phyloP scores from a whole-genome alignment of 2,329 filamentous ascomycete genomes.

The Fonsecaea monophora region DNA sequence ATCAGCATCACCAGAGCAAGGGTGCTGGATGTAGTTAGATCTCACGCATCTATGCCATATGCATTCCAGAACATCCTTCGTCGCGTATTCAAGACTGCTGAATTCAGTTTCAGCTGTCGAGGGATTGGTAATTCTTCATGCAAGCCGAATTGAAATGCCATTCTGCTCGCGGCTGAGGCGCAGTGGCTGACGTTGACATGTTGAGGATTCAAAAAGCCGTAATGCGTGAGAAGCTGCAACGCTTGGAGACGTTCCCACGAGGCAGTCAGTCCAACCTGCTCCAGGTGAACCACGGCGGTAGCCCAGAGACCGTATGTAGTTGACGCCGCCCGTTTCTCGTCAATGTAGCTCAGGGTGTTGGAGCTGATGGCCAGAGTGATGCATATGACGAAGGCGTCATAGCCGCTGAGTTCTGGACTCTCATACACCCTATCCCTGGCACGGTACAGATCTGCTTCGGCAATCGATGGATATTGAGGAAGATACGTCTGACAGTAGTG shows the following conservation, averaged over 20 bases:
- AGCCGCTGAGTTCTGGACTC: slow-evolving; percentile 4
- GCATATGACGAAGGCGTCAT: slow-evolving; percentile 23
- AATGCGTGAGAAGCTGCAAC: slow-evolving; percentile 29
- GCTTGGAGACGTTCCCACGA: slow-evolving; percentile 24
- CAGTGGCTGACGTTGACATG: slow-evolving; percentile 22
- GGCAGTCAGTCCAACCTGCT: slow-evolving; percentile 9
- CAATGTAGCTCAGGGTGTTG: slow-evolving; percentile 21
- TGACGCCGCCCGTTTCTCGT: slow-evolving; percentile 26
- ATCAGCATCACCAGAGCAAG: slow-evolving; percentile 1
- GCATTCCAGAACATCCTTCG: slow-evolving; percentile 29
- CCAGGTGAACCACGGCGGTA: slow-evolving; percentile 18
- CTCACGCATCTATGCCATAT: slow-evolving; percentile 25
- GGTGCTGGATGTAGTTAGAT: too few relatives aligned
- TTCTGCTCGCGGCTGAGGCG: slow-evolving; percentile 22
- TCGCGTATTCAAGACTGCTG: slow-evolving; percentile 12
- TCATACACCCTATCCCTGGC: slow-evolving; percentile 24
- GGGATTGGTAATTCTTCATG: slow-evolving; percentile 20
- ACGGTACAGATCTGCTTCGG: slow-evolving; percentile 21
- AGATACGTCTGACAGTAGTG: slow-evolving; percentile 30
- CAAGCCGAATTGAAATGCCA: slow-evolving; percentile 23
- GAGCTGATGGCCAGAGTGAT: slow-evolving; percentile 30
- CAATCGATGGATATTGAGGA: slow-evolving; percentile 25
- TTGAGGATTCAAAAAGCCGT: slow-evolving; percentile 28
- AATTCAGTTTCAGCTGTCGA: slow-evolving; percentile 3
- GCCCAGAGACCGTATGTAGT: slow-evolving; percentile 24